Conservation (phyloP, 345 rosid genomes). For the Garcia nutans region DNA sequence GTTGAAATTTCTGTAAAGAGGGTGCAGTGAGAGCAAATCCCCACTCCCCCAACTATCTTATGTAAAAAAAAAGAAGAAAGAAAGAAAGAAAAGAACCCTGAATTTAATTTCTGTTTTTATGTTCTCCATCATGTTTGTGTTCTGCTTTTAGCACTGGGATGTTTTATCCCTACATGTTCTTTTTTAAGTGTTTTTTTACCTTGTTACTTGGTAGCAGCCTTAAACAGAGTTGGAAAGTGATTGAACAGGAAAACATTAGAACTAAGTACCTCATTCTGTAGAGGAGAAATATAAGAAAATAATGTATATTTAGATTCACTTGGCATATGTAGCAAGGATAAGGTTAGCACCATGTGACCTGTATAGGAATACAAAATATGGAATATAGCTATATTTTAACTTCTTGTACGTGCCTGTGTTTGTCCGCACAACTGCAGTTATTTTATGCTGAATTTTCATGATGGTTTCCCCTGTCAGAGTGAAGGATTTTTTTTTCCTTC, state of each 20-base stretch:
- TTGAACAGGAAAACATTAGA: no score
- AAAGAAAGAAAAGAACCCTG: not conserved
- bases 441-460: not conserved
- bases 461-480: not conserved
- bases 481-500: no score
- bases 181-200: constrained; percentile 8
- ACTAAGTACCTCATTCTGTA: not conserved
- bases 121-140: no score
- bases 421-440: not conserved
- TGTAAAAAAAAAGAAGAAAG: not conserved
- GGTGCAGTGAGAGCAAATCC: not conserved
- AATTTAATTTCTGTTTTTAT: not conserved
- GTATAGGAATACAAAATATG: not conserved
- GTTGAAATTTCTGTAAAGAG: not conserved
- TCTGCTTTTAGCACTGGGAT: no score
- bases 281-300: not conserved
- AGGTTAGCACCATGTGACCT: no score
- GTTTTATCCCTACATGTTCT: no score
- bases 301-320: not conserved
- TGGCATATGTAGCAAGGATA: not conserved
- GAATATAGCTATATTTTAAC: not conserved
- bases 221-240: not conserved
- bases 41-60: not conserved
- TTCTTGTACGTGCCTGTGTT: not conserved
- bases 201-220: not conserved